These are phyloP conservation scores for Yamadazyma sp. DNA, from an alignment of 1,139 yeast species.

Conservation along the genomic window DNA sequence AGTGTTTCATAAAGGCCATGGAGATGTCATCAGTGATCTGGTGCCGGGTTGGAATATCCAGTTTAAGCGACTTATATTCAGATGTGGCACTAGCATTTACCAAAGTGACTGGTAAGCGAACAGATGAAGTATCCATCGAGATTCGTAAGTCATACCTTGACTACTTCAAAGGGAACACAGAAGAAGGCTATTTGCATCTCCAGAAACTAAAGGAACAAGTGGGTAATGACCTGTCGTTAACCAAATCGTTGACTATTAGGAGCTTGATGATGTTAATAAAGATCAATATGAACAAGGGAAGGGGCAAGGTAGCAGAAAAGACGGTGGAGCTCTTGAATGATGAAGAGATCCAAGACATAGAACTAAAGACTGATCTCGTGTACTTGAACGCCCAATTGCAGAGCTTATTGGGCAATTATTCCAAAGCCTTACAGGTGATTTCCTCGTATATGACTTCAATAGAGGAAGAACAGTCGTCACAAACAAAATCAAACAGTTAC, in stretches of 20 bases:
- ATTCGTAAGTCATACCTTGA: conserved; percentile 37
- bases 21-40: conserved; percentile 51
- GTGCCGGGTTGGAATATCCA: conserved; percentile 50
- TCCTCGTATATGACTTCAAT: conserved; percentile 24
- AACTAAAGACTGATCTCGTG: conserved; percentile 28
- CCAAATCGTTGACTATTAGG: conserved; percentile 39
- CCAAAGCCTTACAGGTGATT: conserved; percentile 37
- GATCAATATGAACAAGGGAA: conserved; percentile 37
- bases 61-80: conserved; percentile 45
- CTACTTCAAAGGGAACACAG: conserved; percentile 41
- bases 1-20: conserved; percentile 46
- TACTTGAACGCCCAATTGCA: conserved; percentile 32
- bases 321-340: conserved; percentile 20
- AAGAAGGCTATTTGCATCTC: conserved; percentile 30
- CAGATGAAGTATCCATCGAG: conserved; percentile 38
- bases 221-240: conserved; percentile 29
- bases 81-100: conserved; percentile 42
- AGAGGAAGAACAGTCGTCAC: conserved; percentile 18
- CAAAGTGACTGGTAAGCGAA: conserved; percentile 26
- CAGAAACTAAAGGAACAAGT: conserved; percentile 25
- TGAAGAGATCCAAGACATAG: conserved; percentile 33
- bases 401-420: conserved; percentile 26
- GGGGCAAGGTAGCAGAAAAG: conserved; percentile 28
- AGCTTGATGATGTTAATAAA: conserved; percentile 36
- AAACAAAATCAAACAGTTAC: conserved; percentile 28